These are phyloP conservation scores for Sporisorium scitamineum DNA, from an alignment of 1,284 basidiomycete genomes.

Conservation along the genomic window DNA sequence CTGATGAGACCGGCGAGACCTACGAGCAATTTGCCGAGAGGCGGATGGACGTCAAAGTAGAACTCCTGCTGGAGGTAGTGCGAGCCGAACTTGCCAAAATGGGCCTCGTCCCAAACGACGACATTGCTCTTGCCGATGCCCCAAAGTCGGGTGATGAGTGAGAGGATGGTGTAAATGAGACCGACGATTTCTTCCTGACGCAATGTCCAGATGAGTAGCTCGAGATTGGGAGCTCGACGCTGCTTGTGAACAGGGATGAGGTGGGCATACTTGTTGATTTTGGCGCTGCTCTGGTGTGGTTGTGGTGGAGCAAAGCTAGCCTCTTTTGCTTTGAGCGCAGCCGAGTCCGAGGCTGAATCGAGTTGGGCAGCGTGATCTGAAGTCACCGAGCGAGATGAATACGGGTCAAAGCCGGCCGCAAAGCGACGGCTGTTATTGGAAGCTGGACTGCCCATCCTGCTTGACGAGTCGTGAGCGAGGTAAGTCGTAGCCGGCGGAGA, in stretches of 20 bases:
- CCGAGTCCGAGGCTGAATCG: slow-evolving; percentile 22
- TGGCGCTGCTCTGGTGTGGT: slow-evolving; percentile 9
- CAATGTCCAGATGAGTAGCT: slow-evolving; percentile 34
- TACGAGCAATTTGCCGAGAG: slow-evolving; percentile 98
- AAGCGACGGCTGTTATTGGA: slow-evolving; percentile 33
- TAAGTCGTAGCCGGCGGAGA: slow-evolving; percentile 26
- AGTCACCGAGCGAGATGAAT: slow-evolving; percentile 6
- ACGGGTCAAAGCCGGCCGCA: slow-evolving; percentile 51
- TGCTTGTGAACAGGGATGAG: slow-evolving; percentile 62
- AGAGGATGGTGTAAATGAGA: slow-evolving; percentile 87
- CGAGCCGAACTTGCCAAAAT: slow-evolving; percentile 74
- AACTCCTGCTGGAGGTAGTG: slow-evolving; percentile 87
- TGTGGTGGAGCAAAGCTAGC: slow-evolving; percentile 33
- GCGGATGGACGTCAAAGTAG: slow-evolving; percentile 78
- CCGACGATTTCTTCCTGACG: slow-evolving; percentile 58
- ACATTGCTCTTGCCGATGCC: slow-evolving; percentile 86
- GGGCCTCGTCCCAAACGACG: slow-evolving; percentile 93
- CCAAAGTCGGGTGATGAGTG: slow-evolving; percentile 94
- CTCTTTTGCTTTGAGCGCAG: slow-evolving; percentile 41
- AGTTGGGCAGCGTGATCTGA: background rate
- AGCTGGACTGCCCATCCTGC: slow-evolving; percentile 32
- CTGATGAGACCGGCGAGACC: slow-evolving; percentile 89
- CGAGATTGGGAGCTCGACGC: slow-evolving; percentile 38
- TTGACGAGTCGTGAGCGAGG: slow-evolving; percentile 30
- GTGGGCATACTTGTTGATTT: slow-evolving; percentile 58